These are phyloP conservation scores for Chlorella sp. DNA, from an alignment of 139 green algal species.

Conservation along the genomic window DNA sequence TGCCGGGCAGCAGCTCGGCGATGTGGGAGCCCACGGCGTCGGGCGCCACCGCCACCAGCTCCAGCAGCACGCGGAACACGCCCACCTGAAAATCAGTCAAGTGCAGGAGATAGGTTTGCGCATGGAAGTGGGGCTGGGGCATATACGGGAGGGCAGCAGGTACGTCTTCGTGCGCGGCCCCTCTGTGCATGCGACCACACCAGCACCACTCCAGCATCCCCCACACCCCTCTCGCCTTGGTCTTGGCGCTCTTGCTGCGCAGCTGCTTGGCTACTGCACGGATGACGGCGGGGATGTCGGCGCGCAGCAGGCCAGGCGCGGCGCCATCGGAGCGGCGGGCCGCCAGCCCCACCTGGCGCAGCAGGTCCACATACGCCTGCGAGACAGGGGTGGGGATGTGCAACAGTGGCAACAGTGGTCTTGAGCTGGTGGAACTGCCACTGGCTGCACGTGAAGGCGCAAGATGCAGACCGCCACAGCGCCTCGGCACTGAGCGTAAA, in stretches of 20 bases:
- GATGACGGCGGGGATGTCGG: conserved; percentile 69
- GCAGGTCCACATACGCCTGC: conserved; percentile 74
- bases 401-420: too few species aligned
- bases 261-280: conserved; percentile 68
- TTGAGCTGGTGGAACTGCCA: too few species aligned
- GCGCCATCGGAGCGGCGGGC: conserved; percentile 17
- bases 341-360: conserved; percentile 63
- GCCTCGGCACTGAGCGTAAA: too few species aligned
- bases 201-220: neutral
- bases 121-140: too few species aligned
- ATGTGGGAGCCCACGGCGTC: conserved; percentile 58
- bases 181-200: too few species aligned
- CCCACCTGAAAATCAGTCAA: conserved; percentile 42
- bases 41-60: conserved; percentile 79
- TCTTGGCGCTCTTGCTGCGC: conserved; percentile 81
- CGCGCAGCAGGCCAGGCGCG: conserved; percentile 47
- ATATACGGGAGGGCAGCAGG: too few species aligned
- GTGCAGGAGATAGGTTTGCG: too few species aligned
- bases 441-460: too few species aligned
- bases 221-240: conserved; percentile 42
- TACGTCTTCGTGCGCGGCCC: too few species aligned
- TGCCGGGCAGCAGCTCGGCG: conserved; percentile 69
- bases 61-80: conserved; percentile 78
- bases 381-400: neutral
- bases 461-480: too few species aligned